Evolutionary conservation across 208 protist species (phyloP).

Genomic region (Porcisia hertigi): DNA sequence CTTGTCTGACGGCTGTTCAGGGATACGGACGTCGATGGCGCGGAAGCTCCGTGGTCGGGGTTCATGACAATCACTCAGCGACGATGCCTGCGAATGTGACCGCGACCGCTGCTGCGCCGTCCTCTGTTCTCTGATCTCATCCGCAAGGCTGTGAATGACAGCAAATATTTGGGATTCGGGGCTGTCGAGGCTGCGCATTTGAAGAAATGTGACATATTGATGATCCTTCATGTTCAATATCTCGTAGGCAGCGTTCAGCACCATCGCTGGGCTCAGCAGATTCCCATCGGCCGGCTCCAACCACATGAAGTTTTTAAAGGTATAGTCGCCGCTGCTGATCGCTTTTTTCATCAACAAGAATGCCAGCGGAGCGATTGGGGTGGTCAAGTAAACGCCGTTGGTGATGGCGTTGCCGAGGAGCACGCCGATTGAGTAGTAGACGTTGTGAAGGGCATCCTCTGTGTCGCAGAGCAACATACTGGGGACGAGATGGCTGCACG

Average conservation of each 20-base stretch:
- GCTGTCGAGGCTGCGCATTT: slow-evolving; percentile 20
- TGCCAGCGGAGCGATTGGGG: slow-evolving; percentile 47
- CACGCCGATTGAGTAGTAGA: slow-evolving; percentile 51
- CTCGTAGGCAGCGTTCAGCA: slow-evolving; percentile 44
- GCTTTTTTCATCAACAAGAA: slow-evolving; percentile 56
- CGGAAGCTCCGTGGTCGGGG: not conserved
- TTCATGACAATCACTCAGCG: too few species aligned
- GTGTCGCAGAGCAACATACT: slow-evolving; percentile 33
- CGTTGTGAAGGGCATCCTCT: slow-evolving; percentile 33
- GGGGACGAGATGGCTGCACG: not conserved
- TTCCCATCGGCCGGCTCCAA: slow-evolving; percentile 55
- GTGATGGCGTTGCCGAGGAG: slow-evolving; percentile 57
- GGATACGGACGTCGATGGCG: not conserved
- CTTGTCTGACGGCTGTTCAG: not conserved
- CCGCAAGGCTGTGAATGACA: slow-evolving; percentile 28
- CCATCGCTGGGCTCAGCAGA: slow-evolving; percentile 39
- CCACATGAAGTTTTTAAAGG: slow-evolving; percentile 42
- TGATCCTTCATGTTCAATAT: slow-evolving; percentile 48
- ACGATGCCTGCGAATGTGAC: not conserved
- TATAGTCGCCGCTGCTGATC: slow-evolving; percentile 38
- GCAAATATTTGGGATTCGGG: slow-evolving; percentile 35
- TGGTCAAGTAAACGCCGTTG: slow-evolving; percentile 54
- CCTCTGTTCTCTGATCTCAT: slow-evolving; percentile 17
- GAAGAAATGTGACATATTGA: slow-evolving; percentile 43
- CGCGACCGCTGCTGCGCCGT: slow-evolving; percentile 1